Base-by-base conservation (phyloP, 2,329 filamentous ascomycete species). In the Diaporthe batatas region DNA sequence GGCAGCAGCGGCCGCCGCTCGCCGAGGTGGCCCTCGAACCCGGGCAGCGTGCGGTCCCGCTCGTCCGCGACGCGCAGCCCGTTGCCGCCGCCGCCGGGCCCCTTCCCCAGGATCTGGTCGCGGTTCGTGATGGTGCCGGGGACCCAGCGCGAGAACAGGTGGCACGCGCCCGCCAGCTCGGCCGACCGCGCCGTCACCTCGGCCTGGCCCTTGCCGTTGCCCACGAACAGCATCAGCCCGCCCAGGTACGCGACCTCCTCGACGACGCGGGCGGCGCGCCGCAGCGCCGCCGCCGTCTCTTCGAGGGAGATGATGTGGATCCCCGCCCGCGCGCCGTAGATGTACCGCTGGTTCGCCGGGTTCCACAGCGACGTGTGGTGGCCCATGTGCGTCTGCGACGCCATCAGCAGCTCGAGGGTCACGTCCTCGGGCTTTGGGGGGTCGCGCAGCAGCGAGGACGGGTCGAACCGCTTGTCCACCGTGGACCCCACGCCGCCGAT, bases 241-340 rank as follows among this genome's bases (percentile, higher is more conserved):
- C 93, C 96, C 70, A 90, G 87, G 79, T 92, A 92, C 10, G 94
- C 90, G 1, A 98, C 94, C 79, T 95, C 94, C 79, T 95, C 91
- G 1, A 98, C 94, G 5, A 99, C 91, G 78, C 95, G 93, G n/a
- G 95, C 94, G 6, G 96, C 95, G 67, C 96, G 91, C n/a, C 96
- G 91, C 71, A 99, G 89, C 83, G 98, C 92, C 21, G 95, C 92
- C 18, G 95, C 94, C 42, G 94, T 98, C 74, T 91, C 89, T 81
- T 99, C 96, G 4, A 98, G 91, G 12, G 92, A 93, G 82, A 99
- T 98, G 81, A 99, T 95, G 84, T 98, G 96, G 74, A 97, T 92
- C 21, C 93, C 94, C 77, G 96, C 90, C 57, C 96, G 89, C 75
- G 97, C 90, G 78, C 96, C 96, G 81, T 94, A 95, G 81, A 99